These are phyloP conservation scores for Bauhinia variegata DNA, from an alignment of 306 rosid species.

Conservation along the genomic window DNA sequence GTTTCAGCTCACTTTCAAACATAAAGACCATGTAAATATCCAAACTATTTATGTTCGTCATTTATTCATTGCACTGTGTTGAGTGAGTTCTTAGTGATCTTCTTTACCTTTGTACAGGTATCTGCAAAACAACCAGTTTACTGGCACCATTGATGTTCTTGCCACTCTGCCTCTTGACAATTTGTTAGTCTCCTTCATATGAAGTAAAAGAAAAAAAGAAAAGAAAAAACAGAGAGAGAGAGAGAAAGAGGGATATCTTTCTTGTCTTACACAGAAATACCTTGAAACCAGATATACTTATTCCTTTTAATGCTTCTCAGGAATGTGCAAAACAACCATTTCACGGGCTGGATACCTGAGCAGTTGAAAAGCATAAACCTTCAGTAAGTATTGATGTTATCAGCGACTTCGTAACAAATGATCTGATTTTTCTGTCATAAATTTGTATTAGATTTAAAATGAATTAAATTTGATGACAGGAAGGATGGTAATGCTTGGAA, in stretches of 20 bases:
- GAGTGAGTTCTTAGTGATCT: constrained; percentile 35
- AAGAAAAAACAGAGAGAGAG: constrained; percentile 29
- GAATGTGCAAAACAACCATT: constrained; percentile 81
- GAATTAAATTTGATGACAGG: constrained; percentile 54
- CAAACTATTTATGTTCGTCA: constrained; percentile 11
- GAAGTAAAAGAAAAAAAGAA: constrained; percentile 29
- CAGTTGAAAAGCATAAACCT: constrained; percentile 67
- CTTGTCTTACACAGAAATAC: constrained; percentile 12
- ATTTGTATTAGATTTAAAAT: constrained; percentile 34
- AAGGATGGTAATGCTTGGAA: constrained; percentile 78
- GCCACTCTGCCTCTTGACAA: constrained; percentile 79
- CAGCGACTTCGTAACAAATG: constrained; percentile 15
- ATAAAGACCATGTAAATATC: constrained; percentile 62
- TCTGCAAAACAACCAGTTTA: constrained; percentile 87
- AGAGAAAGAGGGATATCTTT: constrained; percentile 24
- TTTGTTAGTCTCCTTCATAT: constrained; percentile 55
- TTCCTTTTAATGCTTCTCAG: constrained; percentile 50
- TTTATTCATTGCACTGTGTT: constrained; percentile 32
- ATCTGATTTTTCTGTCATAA: constrained; percentile 11
- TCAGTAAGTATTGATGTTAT: constrained; percentile 60
- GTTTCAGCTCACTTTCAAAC: constrained; percentile 81
- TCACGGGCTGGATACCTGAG: constrained; percentile 92
- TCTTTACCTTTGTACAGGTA: constrained; percentile 50
- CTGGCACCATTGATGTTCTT: constrained; percentile 83
- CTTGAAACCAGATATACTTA: constrained; percentile 21